Base-by-base conservation (phyloP, 2,329 filamentous ascomycete genomes). In the Neoscytalidium dimidiatum region DNA sequence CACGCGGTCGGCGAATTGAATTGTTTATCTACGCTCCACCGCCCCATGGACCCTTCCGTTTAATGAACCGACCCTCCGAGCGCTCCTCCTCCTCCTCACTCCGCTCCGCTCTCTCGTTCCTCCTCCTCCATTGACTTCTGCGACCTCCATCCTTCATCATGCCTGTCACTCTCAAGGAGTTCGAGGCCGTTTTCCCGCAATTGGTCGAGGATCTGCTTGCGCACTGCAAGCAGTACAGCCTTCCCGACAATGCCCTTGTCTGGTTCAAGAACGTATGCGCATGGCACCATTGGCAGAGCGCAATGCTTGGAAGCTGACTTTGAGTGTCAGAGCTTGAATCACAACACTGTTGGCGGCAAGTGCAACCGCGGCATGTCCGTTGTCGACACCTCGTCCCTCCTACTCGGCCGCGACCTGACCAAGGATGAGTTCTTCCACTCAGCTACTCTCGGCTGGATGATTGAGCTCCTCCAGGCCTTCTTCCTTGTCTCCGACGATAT, bases 341-440 rank as follows among this genome's bases (percentile, higher is more conserved):
- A 88, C 82, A 99, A 99, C 82, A 88, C 92, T 6, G 83, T 95
- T 62, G 95, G 95, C 71, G 95, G 95, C 77, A 99, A 99, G 85
- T 97, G 94, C 84, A 99, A 99, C 83, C 92, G 95, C 75, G 95
- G 95, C 82, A 96, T 99, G 88, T 98, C 94, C 53, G 94, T 98
- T 67, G 90, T 95, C 70, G 95, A 99, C 82, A 95, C 93, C 52
- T 89, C 90, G 69, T 90, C 92, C 69, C 84, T 95, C 73, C 88
- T 98, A 68, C 86, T 94, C 74, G 84, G 87, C 73, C 82, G 85
- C 71, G 82, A 90, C 64, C 88, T 98, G 69, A 86, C 83, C 69
- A 85, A 92, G 68, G 87, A 94, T 66, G 90, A 98, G 81, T 96
- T 94, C 85, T 95, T 96, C 83, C 84, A 92, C 71, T 85, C 94